phyloP scores from a whole-genome alignment of 2,329 filamentous ascomycete genomes.

The Rutstroemia sp. region DNA sequence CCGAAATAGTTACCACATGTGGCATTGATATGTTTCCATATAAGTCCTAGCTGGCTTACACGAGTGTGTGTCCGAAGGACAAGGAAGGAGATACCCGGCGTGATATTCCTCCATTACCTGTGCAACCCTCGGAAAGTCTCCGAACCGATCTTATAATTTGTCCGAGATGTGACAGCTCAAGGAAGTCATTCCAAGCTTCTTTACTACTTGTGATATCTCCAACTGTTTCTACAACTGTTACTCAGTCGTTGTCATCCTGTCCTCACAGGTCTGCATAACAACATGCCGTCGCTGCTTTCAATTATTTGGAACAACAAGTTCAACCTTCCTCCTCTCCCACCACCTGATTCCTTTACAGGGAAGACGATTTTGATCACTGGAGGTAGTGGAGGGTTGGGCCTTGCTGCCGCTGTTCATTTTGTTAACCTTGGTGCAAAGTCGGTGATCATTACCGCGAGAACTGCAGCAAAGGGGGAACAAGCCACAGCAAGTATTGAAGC shows the following conservation, averaged over 20 bases:
- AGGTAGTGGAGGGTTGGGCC: slow-evolving; percentile 35
- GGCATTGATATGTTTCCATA: background rate
- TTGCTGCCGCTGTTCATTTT: slow-evolving; percentile 35
- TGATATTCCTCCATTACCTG: slow-evolving; percentile 4
- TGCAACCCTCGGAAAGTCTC: slow-evolving; percentile 7
- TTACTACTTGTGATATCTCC: no score
- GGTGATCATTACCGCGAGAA: slow-evolving; percentile 36
- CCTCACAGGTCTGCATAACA: background rate
- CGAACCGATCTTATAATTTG: background rate
- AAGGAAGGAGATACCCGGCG: background rate
- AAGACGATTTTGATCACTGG: slow-evolving; percentile 36
- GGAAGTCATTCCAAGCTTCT: no score
- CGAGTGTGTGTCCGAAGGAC: no score
- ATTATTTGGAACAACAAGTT: slow-evolving; percentile 23
- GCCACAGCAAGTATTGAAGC: slow-evolving; percentile 33
- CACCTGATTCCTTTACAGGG: slow-evolving; percentile 19
- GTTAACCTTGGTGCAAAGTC: slow-evolving; percentile 34
- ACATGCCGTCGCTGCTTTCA: background rate
- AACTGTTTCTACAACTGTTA: no score
- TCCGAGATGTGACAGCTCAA: background rate
- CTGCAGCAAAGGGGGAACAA: slow-evolving; percentile 30
- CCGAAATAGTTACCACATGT: background rate
- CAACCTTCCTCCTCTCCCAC: slow-evolving; percentile 20
- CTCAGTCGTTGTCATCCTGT: no score
- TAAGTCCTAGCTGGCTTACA: no score